Evolutionary conservation across 768 basidiomycete species (phyloP), one percentile per base, ranked within the genome.

Genomic region (Cystobasidiopsis lactophilus): DNA sequence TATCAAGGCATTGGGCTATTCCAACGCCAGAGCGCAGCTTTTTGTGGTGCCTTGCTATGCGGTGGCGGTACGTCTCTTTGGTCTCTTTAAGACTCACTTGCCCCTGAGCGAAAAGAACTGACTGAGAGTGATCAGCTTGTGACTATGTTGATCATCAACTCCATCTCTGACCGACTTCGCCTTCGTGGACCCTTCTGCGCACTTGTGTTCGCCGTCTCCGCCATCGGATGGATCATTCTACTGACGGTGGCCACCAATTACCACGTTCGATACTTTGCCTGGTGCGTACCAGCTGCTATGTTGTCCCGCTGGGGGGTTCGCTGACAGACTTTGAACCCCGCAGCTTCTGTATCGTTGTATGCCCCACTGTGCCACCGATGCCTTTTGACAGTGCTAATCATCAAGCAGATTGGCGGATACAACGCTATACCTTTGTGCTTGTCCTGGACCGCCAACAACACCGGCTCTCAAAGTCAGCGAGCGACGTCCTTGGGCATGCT

Each of bases 31-130:
- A 29, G 64, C 63, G 5, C 65, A 67, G 40, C 59, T 69, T 1
- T 67, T 63, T 59, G 66, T 66, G 14, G 66, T 67, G 13, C 67
- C 66, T 14, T 66, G 65, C 5, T 69, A 69, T 53, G 69, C 65
- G 27, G 67, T n/a, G n/a, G n/a, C n/a, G n/a, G n/a, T n/a, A n/a
- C n/a, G n/a, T n/a, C n/a, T n/a, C n/a, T n/a, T n/a, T n/a, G n/a
- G n/a, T n/a, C n/a, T n/a, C 67, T 39, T 63, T 67, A 0, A 56
- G 68, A 18, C 67, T 66, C 21, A 65, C 67, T 55, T 64, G 61
- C 40, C 49, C 14, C 26, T 44, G 33, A 19, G 49, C 21, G 23
- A 31, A 31, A 16, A 19, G 14, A 10, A 57, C 26, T 64, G 63
- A 5, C 63, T 24, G 23, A 14, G 7, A 21, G 14, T 29, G 37